Conservation (phyloP, 495 filamentous ascomycete genomes). For the Chlorociboria aeruginascens region DNA sequence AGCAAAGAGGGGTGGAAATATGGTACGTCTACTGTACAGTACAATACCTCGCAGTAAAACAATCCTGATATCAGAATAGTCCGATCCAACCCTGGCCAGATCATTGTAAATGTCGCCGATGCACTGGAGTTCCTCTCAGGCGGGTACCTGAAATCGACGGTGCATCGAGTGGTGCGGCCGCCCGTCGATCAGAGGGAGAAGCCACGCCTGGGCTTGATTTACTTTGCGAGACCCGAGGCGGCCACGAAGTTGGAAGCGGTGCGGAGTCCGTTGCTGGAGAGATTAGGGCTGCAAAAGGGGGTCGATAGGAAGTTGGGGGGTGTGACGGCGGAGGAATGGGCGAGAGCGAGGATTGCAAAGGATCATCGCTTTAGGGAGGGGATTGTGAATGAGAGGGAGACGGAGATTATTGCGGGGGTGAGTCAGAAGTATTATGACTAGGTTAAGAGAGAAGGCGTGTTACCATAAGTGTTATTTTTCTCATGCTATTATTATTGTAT, state of each 20-base stretch:
- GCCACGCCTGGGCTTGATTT: conserved; percentile 27
- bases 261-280: conserved; percentile 31
- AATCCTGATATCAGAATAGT: conserved; percentile 8
- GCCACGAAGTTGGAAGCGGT: conserved; percentile 31
- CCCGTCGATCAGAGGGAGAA: background rate
- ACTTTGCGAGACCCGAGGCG: conserved; percentile 31
- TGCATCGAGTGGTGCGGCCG: conserved; percentile 30
- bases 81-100: conserved; percentile 32
- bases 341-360: conserved; percentile 23
- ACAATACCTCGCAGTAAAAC: no score
- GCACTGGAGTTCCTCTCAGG: conserved; percentile 34
- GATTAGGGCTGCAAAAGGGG: conserved; percentile 31
- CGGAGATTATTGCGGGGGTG: conserved; percentile 25
- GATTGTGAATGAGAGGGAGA: conserved; percentile 18
- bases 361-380: conserved; percentile 23
- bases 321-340: conserved; percentile 23
- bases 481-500: no score
- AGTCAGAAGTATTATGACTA: conserved; percentile 25
- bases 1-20: conserved; percentile 27
- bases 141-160: conserved; percentile 34
- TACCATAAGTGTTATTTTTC: no score
- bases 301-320: conserved; percentile 18
- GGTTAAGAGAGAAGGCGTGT: background rate
- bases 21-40: background rate
- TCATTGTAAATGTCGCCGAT: conserved; percentile 37